These are phyloP conservation scores for Verticillium nonalfalfae DNA, from an alignment of 2,329 filamentous ascomycete species.

Conservation along the genomic window DNA sequence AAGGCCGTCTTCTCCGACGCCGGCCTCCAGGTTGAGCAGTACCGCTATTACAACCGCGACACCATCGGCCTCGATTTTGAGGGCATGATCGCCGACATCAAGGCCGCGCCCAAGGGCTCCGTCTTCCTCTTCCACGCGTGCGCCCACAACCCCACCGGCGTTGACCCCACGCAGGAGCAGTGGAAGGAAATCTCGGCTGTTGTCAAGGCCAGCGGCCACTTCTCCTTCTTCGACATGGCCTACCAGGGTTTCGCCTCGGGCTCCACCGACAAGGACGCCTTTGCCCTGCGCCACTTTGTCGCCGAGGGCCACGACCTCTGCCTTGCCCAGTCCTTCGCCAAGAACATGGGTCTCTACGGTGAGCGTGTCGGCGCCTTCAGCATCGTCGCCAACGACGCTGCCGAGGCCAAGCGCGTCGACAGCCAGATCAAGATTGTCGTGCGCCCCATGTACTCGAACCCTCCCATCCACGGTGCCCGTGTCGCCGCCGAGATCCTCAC, in stretches of 20 bases:
- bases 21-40: conserved; percentile 85
- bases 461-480: conserved; percentile 90
- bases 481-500: conserved; percentile 91
- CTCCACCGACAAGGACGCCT: conserved; percentile 87
- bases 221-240: conserved; percentile 98
- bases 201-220: conserved; percentile 82
- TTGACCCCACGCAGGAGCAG: conserved; percentile 87
- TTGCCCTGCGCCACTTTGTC: conserved; percentile 88
- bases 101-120: conserved; percentile 78
- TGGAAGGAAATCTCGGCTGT: conserved; percentile 86
- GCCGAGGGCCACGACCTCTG: conserved; percentile 83
- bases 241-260: conserved; percentile 98
- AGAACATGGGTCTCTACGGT: conserved; percentile 99
- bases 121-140: conserved; percentile 94
- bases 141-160: conserved; percentile 95
- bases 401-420: conserved; percentile 93
- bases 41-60: conserved; percentile 98
- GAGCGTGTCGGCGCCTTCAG: conserved; percentile 98
- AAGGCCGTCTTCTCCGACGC: conserved; percentile 92
- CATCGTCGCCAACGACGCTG: conserved; percentile 74
- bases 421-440: conserved; percentile 98
- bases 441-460: conserved; percentile 96
- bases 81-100: conserved; percentile 85
- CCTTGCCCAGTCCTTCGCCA: conserved; percentile 91
- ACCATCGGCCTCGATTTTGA: conserved; percentile 98